Percentiles rank a stretch among this genome's conserved stretches.
Evolutionary conservation across 805 yeast genomes (phyloP).

Genomic region (Saturnispora kantuleensis): DNA sequence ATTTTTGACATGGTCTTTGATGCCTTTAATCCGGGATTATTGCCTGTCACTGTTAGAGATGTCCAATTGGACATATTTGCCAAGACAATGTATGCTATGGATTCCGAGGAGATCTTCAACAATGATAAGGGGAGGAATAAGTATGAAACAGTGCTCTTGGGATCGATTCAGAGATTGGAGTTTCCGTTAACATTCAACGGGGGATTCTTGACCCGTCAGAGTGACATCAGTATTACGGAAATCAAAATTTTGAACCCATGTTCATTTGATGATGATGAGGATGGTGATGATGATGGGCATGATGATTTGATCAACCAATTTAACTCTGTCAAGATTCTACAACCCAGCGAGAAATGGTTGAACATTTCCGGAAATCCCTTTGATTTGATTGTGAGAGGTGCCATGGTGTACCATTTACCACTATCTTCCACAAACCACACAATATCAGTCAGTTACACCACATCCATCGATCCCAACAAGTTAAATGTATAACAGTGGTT

Average conservation of each 20-base stretch:
- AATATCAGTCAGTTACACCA: constrained; percentile 50
- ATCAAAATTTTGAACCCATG: constrained; percentile 72
- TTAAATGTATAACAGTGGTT: neutral
- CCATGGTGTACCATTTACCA: constrained; percentile 67
- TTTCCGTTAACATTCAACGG: constrained; percentile 69
- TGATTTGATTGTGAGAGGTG: constrained; percentile 76
- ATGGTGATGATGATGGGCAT: constrained; percentile 12
- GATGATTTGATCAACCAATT: neutral
- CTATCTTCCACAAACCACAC: constrained; percentile 44
- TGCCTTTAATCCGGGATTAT: constrained; percentile 82
- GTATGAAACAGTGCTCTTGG: constrained; percentile 55
- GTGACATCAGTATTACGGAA: constrained; percentile 52
- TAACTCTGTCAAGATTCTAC: neutral
- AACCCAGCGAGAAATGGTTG: constrained; percentile 53
- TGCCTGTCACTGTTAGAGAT: constrained; percentile 50
- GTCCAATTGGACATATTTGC: constrained; percentile 84
- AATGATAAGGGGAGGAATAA: neutral
- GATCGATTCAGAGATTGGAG: constrained; percentile 57
- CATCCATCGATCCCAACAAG: constrained; percentile 42
- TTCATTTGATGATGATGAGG: constrained; percentile 21
- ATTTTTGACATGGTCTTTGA: constrained; percentile 68
- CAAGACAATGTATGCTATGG: constrained; percentile 40
- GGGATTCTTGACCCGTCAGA: constrained; percentile 58
- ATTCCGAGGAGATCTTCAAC: neutral
- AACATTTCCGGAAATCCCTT: constrained; percentile 69